These are phyloP conservation scores for Penicillium waksmanii DNA, from an alignment of 495 filamentous ascomycete species.

Conservation along the genomic window DNA sequence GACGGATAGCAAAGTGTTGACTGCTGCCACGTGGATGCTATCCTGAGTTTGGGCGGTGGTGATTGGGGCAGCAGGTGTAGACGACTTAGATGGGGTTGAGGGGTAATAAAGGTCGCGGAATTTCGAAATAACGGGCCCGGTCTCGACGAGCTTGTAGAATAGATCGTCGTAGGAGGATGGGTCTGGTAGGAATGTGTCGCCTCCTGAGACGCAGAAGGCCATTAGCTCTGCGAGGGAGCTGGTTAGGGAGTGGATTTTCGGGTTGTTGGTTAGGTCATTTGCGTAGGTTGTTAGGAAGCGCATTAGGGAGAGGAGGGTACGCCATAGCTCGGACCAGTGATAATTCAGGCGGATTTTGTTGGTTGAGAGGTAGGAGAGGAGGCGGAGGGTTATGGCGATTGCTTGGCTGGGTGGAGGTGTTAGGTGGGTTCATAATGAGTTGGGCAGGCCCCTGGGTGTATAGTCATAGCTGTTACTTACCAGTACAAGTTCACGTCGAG, in stretches of 20 bases:
- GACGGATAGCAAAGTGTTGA: slow-evolving; percentile 82
- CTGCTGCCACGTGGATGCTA: slow-evolving; percentile 53
- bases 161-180: slow-evolving; percentile 90
- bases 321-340: slow-evolving; percentile 97
- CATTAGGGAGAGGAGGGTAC: slow-evolving; percentile 83
- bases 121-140: slow-evolving; percentile 78
- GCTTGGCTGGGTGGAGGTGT: slow-evolving; percentile 36
- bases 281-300: slow-evolving; percentile 89
- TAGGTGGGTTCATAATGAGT: not conserved
- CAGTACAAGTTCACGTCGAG: slow-evolving; percentile 87
- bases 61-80: slow-evolving; percentile 8
- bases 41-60: slow-evolving; percentile 1
- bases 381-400: slow-evolving; percentile 77
- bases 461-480: slow-evolving; percentile 28
- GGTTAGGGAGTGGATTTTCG: slow-evolving; percentile 58
- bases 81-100: not conserved
- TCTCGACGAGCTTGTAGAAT: slow-evolving; percentile 97
- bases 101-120: slow-evolving; percentile 74
- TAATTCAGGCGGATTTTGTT: slow-evolving; percentile 78
- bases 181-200: slow-evolving; percentile 91
- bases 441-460: not conserved
- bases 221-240: slow-evolving; percentile 75
- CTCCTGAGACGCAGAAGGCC: slow-evolving; percentile 80
- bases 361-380: slow-evolving; percentile 80
- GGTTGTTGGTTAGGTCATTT: slow-evolving; percentile 66